Base-by-base conservation (phyloP, 331 rosid genomes). In the Spiraea crenata region DNA sequence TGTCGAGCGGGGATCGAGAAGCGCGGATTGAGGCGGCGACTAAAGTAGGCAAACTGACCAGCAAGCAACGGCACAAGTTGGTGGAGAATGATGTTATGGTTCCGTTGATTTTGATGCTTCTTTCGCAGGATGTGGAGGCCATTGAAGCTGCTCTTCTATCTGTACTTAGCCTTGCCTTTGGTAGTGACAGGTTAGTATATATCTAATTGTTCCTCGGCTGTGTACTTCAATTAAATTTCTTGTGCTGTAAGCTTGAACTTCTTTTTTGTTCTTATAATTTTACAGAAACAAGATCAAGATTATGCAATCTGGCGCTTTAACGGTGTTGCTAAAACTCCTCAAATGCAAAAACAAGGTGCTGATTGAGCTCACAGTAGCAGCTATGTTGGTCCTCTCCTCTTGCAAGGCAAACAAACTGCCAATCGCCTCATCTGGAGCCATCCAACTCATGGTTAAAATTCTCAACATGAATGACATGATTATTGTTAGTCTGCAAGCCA, bases 91-190 rank as follows among this genome's bases (percentile, higher is more conserved):
- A 84, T 4, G 82, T 83, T 10, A 77, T 85, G 69, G 81, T 47
- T 14, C 93, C 96, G 17, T 76, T 91, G 67, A 68, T 91, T 76
- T 85, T 84, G 11, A 91, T 91, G 93, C 96, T 91, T 68, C 82
- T 82, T 57, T 85, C 91, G 15, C 77, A 82, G 71, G 73, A 82
- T 59, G 81, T 7, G 47, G 84, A 87, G 56, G 85, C 80, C 80
- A 76, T 75, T 66, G 89, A 91, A 85, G 91, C 93, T 76, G 68
- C 97, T 79, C 85, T 91, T 0, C 74, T 41, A 74, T 90, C 96
- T 82, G 84, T 91, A 10, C 93, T 89, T 49, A 77, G 85, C 63
- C 86, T 91, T 64, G 92, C 91, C 75, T 89, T 85, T 74, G 96
- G 96, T 56, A 89, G 91, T 74, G 97, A 91, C 77, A 65, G 97